Percentiles rank a stretch among this genome's conserved stretches.
These are phyloP conservation scores for Hygrocybe coccinea DNA, from an alignment of 768 basidiomycete genomes.

Conservation along the genomic window DNA sequence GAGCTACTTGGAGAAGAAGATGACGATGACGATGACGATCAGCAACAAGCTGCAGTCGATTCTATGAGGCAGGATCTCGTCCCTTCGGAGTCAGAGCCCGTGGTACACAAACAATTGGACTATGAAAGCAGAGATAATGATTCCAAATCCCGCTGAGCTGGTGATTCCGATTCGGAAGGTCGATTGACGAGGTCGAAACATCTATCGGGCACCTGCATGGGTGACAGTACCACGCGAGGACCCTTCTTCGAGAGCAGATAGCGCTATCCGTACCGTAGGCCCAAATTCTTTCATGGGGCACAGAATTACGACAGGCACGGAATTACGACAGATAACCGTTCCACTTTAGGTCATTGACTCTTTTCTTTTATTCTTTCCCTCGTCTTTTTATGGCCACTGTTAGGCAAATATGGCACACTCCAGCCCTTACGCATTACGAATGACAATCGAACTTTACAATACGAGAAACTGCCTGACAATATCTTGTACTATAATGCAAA, in stretches of 20 bases:
- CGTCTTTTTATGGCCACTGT: too few species aligned
- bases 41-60: slow-evolving; percentile 57
- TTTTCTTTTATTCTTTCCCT: too few species aligned
- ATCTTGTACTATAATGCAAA: too few species aligned
- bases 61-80: slow-evolving; percentile 67
- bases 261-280: neutral
- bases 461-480: too few species aligned
- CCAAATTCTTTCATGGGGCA: too few species aligned
- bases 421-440: too few species aligned
- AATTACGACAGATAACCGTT: too few species aligned
- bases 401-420: too few species aligned
- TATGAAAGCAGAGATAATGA: slow-evolving; percentile 13
- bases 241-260: neutral
- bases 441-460: too few species aligned
- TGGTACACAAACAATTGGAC: slow-evolving; percentile 16
- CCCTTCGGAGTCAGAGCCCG: slow-evolving; percentile 40
- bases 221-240: slow-evolving; percentile 12
- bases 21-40: slow-evolving; percentile 49
- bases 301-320: too few species aligned
- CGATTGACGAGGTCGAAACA: slow-evolving; percentile 23
- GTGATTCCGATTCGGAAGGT: slow-evolving; percentile 29
- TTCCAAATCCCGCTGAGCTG: slow-evolving; percentile 12
- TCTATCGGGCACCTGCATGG: slow-evolving; percentile 26
- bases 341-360: too few species aligned
- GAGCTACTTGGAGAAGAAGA: slow-evolving; percentile 72